Base-by-base conservation (phyloP, 352 stramenopile species). In the Phytophthora capsici region DNA sequence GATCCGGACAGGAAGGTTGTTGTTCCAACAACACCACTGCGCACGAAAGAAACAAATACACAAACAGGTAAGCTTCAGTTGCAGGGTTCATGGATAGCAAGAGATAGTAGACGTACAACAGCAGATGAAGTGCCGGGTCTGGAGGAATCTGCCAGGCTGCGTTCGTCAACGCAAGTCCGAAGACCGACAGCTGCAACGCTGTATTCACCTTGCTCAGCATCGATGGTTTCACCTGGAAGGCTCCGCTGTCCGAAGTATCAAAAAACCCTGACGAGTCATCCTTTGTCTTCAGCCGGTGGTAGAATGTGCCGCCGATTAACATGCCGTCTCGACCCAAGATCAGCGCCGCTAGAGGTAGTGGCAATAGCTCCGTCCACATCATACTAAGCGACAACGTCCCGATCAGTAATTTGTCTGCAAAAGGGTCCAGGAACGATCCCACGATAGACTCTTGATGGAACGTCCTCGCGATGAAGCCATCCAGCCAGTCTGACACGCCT, bases 131-230 rank as follows among this genome's bases (percentile, higher is more conserved):
- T 23, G 77, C 74, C n/a, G 72, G 58, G 47, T 89, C 78, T 2
- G 73, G 63, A 3, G 84, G 84, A 43, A 94, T 69, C 34, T 88
- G 78, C 81, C 81, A 92, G 8, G 84, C 83, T 10, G 79, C 84
- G 59, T 94, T 90, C 36, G 82, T 89, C 53, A 94, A 62, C 48
- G 84, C 71, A 37, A 90, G 75, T 22, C 86, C 86, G 45, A 93
- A 91, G 57, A 83, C 78, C 34, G 79, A 77, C 26, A 94, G 69
- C 69, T 94, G 86, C 37, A 93, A 77, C 28, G 83, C 84, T 50
- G 86, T 94, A 67, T 94, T 94, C 52, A 88, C 68, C 55, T 94
- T 94, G 66, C 84, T 93, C 19, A 93, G 55, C 55, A 86, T 63
- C 28, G 82, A 84, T 7, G 86, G 84, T 49, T 88, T 73, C 40